Evolutionary conservation across 768 basidiomycete species (phyloP), one percentile per base, ranked within the genome.

Genomic region (Imleria badia): DNA sequence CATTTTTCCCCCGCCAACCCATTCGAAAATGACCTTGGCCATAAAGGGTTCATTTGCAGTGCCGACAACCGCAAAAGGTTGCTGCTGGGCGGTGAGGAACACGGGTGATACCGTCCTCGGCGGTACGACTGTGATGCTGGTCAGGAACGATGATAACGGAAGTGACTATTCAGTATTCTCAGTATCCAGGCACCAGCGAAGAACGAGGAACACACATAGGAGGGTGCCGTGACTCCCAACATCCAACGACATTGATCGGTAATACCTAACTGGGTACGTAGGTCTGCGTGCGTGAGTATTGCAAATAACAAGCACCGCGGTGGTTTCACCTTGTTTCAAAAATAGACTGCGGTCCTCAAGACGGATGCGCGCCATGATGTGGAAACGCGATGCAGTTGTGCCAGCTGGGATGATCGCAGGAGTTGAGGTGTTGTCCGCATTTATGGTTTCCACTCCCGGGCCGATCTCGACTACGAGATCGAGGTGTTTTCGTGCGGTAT

Each of bases 241-340:
- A 76, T 73, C 80, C 80, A 82, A n/a, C 73, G 69, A 60, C 80
- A 80, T 4, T 78, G 65, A 59, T 78, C 60, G 63, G 66, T 38
- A 56, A 58, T 45, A 48, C 62, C 34, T 31, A 56, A 31, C 50
- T 54, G 48, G 10, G 61, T 51, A 19, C 76, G 73, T 19, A 68
- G 71, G 29, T 68, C 78, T 81, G 48, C 12, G 22, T 6, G 36
- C 22, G 39, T 66, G 35, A 68, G 55, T n/a, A 39, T 34, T 19
- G 13, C 2, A 20, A 23, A 35, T 34, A 36, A 53, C 30, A 13
- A 11, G n/a, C 19, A 39, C 14, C 26, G 13, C 17, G 15, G 26
- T 15, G 22, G 22, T 55, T 72, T 49, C 52, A 78, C 80, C 66
- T 50, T 66, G 66, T 38, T 75, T 73, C 15, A 82, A 55, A 57